These are phyloP conservation scores for Coprinopsis marcescibilis DNA, from an alignment of 768 basidiomycete genomes.

Conservation along the genomic window DNA sequence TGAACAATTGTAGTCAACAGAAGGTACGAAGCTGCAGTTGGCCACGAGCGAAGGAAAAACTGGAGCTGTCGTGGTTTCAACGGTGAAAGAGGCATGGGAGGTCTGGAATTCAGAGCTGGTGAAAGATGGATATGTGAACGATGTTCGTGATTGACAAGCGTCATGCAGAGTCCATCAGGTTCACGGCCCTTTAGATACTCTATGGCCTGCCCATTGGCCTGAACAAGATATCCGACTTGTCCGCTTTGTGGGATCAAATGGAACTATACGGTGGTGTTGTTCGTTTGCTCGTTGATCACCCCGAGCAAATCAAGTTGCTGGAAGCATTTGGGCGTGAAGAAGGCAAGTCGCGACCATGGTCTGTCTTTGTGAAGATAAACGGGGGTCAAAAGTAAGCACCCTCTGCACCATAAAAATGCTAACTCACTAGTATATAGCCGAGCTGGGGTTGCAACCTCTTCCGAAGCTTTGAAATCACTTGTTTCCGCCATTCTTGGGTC, in stretches of 20 bases:
- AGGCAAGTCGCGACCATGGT: constrained; percentile 49
- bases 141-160: constrained; percentile 42
- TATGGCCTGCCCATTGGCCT: constrained; percentile 70
- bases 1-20: constrained; percentile 49
- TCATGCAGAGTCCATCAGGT: constrained; percentile 1
- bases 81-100: constrained; percentile 76
- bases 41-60: constrained; percentile 46
- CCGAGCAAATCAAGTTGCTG: constrained; percentile 61
- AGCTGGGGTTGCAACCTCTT: constrained; percentile 56
- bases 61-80: constrained; percentile 71
- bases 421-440: constrained; percentile 43
- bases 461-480: constrained; percentile 50
- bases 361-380: constrained; percentile 77
- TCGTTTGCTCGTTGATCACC: constrained; percentile 70
- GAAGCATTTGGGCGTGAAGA: constrained; percentile 51
- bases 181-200: constrained; percentile 49
- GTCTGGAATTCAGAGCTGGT: constrained; percentile 63
- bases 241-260: constrained; percentile 51
- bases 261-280: constrained; percentile 50
- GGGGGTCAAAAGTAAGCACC: constrained; percentile 63
- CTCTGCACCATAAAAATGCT: not conserved
- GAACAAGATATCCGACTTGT: constrained; percentile 71
- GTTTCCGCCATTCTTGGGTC: constrained; percentile 49
- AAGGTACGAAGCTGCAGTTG: constrained; percentile 70
- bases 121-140: constrained; percentile 67